These are phyloP conservation scores for Lasiodiplodia sp. DNA, from an alignment of 2,329 filamentous ascomycete genomes.

Conservation along the genomic window DNA sequence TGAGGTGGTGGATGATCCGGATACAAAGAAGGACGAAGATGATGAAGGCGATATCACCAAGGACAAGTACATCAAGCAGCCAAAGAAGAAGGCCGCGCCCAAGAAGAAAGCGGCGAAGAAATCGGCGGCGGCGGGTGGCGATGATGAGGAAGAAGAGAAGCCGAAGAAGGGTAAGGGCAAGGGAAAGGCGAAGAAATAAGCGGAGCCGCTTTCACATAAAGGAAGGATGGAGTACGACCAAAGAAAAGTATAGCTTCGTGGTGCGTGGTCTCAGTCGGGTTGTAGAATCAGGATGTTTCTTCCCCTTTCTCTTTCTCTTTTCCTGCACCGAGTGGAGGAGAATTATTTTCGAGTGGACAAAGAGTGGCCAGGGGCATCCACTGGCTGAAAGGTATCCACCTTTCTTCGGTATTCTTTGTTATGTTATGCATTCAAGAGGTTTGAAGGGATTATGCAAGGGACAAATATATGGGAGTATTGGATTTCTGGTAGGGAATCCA, in stretches of 20 bases:
- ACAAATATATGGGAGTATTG: too few species aligned
- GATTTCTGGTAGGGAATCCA: too few species aligned
- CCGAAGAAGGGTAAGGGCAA: slow-evolving; percentile 21
- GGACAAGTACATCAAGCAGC: slow-evolving; percentile 94
- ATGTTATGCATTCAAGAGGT: not conserved
- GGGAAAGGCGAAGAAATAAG: slow-evolving; percentile 26
- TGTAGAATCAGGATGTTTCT: not conserved
- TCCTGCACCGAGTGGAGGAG: not conserved
- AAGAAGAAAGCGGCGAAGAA: slow-evolving; percentile 42
- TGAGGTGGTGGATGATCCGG: slow-evolving; percentile 49
- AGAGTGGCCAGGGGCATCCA: not conserved
- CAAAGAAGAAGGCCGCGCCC: slow-evolving; percentile 68
- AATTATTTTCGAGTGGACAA: not conserved
- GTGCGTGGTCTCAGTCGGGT: not conserved
- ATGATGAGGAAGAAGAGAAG: slow-evolving; percentile 23
- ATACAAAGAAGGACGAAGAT: slow-evolving; percentile 64
- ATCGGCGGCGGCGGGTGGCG: slow-evolving; percentile 12
- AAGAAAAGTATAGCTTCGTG: not conserved
- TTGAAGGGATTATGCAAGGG: not conserved
- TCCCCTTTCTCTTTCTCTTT: not conserved
- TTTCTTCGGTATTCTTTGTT: not conserved
- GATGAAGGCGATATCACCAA: slow-evolving; percentile 86
- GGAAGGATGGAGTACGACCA: not conserved
- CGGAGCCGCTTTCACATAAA: not conserved
- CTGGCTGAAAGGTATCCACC: not conserved